Percentiles rank a stretch among this genome's conserved stretches.
phyloP scores from a whole-genome alignment of 2,329 filamentous ascomycete species.

The Hypoxylon sp. region DNA sequence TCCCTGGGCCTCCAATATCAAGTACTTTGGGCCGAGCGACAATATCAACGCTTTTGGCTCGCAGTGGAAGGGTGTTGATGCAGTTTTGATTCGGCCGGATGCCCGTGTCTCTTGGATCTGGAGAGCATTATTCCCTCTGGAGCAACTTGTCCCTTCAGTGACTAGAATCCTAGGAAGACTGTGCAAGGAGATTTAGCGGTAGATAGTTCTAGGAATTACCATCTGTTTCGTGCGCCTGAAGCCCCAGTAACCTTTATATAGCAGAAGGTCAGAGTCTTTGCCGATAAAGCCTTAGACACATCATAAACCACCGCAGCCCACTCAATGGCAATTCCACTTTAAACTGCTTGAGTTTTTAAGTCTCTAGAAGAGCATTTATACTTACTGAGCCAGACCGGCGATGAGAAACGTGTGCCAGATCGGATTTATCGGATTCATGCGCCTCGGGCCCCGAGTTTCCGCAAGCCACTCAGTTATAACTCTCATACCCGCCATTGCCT shows the following conservation, averaged over 20 bases:
- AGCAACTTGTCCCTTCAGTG: conserved; percentile 7
- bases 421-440: not conserved
- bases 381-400: too few relatives aligned
- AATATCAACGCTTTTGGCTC: conserved; percentile 3
- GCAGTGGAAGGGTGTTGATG: conserved; percentile 8
- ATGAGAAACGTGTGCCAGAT: not conserved
- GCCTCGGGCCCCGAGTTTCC: not conserved
- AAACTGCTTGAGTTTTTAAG: not conserved
- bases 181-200: not conserved
- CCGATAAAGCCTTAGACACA: not conserved
- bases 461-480: too few relatives aligned
- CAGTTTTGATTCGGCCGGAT: conserved; percentile 3
- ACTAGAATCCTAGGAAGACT: not conserved
- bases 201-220: not conserved
- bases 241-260: not conserved
- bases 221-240: not conserved
- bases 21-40: conserved; percentile 8
- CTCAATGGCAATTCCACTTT: not conserved
- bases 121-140: conserved; percentile 6
- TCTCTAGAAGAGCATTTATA: not conserved
- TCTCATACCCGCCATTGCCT: too few relatives aligned
- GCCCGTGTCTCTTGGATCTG: conserved; percentile 10
- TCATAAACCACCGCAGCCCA: not conserved
- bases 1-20: conserved; percentile 6
- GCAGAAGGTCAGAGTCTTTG: too few relatives aligned